Base-by-base conservation (phyloP, 768 basidiomycete species). In the Podaxis sp. region DNA sequence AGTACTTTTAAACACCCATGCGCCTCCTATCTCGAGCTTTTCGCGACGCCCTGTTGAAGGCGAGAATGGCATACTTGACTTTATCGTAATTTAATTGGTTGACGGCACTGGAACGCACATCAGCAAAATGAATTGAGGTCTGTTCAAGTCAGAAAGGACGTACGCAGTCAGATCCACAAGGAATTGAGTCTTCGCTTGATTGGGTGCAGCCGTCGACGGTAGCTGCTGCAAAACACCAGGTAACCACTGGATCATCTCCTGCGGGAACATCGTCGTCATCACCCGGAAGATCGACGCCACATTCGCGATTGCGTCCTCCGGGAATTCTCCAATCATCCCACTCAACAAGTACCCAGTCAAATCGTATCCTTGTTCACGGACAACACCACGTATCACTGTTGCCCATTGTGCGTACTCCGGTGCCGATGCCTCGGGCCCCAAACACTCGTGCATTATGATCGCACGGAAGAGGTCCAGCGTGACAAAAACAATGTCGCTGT, bases 241-340 rank as follows among this genome's bases (percentile, higher is more conserved):
- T 15, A 95, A 72, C 91, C 93, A 96, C 22, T 79, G 73, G 39
- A 89, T 76, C 51, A 96, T 72, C 70, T 89, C 87, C 6, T 78
- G 70, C 2, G 89, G 80, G 87, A 91, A 93, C n/a, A 86, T 70
- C 40, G 78, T 75, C 28, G 87, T 81, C 57, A 95, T 73, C 12
- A 84, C 80, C 15, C 92, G 84, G 73, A 96, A 84, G 64, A 98
- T 87, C 2, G 89, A 85, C 60, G 93, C 86, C 51, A 96, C 88
- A 39, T 79, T 72, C 8, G 90, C 81, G 5, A 87, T 80, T 2
- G 88, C 83, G 63, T 98, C 96, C 71, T 94, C 94, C 3, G 93
- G 93, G 72, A 96, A 99, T 64, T 91, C 89, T 22, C 90, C 87
- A 3, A 93, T 87, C 28, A 98, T 79, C 3, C 97, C 96, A 19